Conservation (phyloP, 768 basidiomycete genomes). For the Hericium rajendrae region DNA sequence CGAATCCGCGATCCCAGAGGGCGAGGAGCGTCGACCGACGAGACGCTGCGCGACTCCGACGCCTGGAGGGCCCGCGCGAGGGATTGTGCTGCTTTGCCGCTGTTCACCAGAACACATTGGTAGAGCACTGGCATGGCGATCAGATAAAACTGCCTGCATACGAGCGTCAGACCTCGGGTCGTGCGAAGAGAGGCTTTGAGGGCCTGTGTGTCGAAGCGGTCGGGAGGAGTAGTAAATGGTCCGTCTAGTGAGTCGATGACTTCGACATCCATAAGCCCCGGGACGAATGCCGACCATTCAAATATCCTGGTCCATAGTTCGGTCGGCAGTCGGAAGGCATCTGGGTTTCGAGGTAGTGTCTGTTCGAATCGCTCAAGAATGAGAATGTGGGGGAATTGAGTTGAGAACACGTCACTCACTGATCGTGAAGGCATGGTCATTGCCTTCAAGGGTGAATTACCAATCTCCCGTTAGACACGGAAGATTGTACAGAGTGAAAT, state of each 20-base stretch:
- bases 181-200: not conserved
- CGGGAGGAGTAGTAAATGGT: not conserved
- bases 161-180: not conserved
- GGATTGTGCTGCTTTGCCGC: not conserved
- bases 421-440: no score
- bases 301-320: not conserved
- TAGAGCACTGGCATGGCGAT: not conserved
- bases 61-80: not conserved
- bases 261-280: not conserved
- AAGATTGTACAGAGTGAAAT: no score
- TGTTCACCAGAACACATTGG: not conserved
- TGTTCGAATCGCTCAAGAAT: no score
- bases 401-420: no score
- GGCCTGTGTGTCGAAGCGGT: not conserved
- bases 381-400: no score
- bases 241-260: not conserved
- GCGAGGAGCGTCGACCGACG: not conserved
- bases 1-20: not conserved
- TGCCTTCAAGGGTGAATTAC: no score
- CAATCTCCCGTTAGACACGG: no score
- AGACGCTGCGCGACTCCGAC: not conserved
- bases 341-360: no score
- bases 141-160: not conserved
- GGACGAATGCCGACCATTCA: not conserved
- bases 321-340: not conserved